Evolutionary conservation across 495 filamentous ascomycete species (phyloP), one percentile per base, ranked within the genome.

Genomic region (Viridothelium virens): DNA sequence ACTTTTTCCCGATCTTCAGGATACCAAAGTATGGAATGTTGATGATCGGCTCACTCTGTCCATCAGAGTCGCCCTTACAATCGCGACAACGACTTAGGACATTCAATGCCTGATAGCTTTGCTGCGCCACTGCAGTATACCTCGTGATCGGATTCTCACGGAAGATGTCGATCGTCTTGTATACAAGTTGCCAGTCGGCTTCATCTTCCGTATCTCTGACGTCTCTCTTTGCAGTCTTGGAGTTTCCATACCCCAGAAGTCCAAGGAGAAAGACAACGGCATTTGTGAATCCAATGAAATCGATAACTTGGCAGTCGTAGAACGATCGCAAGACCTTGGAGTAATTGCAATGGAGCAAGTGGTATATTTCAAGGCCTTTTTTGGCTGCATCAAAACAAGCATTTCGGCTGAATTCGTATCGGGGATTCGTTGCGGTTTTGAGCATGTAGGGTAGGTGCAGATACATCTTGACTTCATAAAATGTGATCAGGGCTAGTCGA

Each of bases 401-500:
- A 5, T 69, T 70, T 18, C 77, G 74, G 65, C 74, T 59, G 64
- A 76, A 77, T 11, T 74, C 71, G 65, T 75, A 83, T 25, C 71
- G 74, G 18, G 71, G 70, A 61, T 83, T 78, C 5, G 70, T 71
- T 34, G 76, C 69, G 3, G 80, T 78, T 68, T 81, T 80, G 11
- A 85, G 72, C 80, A 85, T 83, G 68, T 80, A 82, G 0, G 83
- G 83, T 7, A 85, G 72, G 67, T 85, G 83, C 4, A 85, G 75
- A 56, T 82, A 68, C 46, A 79, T 59, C 53, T 59, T 59, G 25
- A 59, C 31, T 14, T 59, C 7, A 14, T 59, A 59, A 31, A 59
- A 59, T 34, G 53, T 59, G 7, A 59, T 59, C 36, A 34, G 53
- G 18, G 11, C 3, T 33, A 59, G 7, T 36, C 31, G n/a, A 6